Conservation (phyloP, 306 rosid genomes). For the Ammopiptanthus mongolicus region DNA sequence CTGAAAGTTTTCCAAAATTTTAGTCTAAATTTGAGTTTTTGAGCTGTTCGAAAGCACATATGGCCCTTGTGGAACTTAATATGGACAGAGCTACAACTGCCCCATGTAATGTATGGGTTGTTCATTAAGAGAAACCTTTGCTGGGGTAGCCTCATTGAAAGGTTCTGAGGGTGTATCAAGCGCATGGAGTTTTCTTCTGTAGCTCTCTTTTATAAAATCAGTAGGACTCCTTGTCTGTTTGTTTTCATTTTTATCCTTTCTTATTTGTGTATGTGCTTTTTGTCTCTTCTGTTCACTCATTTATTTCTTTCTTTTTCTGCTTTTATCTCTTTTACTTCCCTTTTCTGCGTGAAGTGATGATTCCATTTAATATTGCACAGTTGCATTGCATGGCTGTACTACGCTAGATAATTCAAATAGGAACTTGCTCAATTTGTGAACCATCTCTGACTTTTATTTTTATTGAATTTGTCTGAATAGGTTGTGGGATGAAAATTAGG, state of each 20-base stretch:
- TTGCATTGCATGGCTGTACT: not conserved
- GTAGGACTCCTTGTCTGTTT: not conserved
- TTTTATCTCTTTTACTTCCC: not conserved
- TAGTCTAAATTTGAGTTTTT: constrained; percentile 3
- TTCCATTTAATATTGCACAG: not conserved
- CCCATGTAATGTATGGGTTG: not conserved
- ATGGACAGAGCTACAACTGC: not conserved
- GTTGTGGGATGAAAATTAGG: constrained; percentile 97
- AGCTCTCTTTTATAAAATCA: not conserved
- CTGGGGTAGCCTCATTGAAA: not conserved
- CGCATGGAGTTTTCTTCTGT: not conserved
- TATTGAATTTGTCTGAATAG: constrained; percentile 34
- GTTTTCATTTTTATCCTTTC: not conserved
- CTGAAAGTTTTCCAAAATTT: not conserved
- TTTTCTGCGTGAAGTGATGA: not conserved
- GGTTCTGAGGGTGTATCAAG: not conserved
- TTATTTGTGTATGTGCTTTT: not conserved
- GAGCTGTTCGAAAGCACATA: not conserved
- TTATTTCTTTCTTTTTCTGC: not conserved
- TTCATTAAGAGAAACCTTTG: not conserved
- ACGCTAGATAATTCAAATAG: not conserved
- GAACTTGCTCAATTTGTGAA: not conserved
- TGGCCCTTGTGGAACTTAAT: not conserved
- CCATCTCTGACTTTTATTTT: constrained; percentile 2
- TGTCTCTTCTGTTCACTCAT: not conserved